A percentile compares a stretch with the other conserved stretches of the same genome.
These are phyloP conservation scores for Leishmania mexicana DNA, from an alignment of 208 protist species.

Conservation along the genomic window DNA sequence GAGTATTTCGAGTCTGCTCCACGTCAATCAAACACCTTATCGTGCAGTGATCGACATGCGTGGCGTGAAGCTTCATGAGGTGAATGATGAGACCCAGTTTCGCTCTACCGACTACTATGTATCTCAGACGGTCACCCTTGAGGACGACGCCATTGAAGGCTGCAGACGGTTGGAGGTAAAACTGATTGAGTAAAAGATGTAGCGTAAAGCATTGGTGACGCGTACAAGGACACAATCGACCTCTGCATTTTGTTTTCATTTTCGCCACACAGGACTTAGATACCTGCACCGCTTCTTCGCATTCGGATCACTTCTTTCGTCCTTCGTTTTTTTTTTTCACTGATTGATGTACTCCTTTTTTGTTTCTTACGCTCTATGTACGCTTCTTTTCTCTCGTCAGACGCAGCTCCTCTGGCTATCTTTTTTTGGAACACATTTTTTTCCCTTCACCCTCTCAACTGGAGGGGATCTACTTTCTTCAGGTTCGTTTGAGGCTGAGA, in stretches of 20 bases:
- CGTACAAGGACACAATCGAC: neutral
- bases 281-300: neutral
- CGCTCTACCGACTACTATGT: conserved; percentile 74
- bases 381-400: neutral
- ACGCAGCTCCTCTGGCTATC: neutral
- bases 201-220: neutral
- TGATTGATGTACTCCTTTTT: conserved; percentile 21
- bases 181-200: conserved; percentile 33
- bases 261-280: neutral
- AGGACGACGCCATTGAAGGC: conserved; percentile 45
- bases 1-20: conserved; percentile 75
- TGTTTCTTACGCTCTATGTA: neutral
- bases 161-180: conserved; percentile 38
- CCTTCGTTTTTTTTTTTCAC: neutral
- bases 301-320: neutral
- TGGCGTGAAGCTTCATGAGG: conserved; percentile 41
- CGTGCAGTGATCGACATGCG: conserved; percentile 61
- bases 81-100: conserved; percentile 72
- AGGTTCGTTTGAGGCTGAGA: neutral
- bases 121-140: conserved; percentile 52
- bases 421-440: conserved; percentile 20
- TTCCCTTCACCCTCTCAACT: conserved; percentile 11
- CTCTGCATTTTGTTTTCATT: neutral
- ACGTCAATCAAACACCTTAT: conserved; percentile 77
- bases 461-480: neutral